Base-by-base conservation (phyloP, 805 yeast species). In the Nakazawaea peltata region DNA sequence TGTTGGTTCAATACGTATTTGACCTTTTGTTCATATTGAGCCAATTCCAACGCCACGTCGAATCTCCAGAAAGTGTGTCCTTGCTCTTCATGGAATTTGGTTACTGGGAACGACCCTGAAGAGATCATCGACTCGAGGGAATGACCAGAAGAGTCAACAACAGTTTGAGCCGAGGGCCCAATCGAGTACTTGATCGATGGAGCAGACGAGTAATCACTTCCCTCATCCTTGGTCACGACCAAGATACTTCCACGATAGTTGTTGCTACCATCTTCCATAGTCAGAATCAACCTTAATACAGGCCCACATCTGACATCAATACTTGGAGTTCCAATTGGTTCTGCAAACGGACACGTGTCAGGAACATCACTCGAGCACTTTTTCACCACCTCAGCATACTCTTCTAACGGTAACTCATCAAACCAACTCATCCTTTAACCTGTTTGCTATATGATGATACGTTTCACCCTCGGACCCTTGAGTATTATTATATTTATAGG, bases 301-400 rank as follows among this genome's bases (percentile, higher is more conserved):
- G 97, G 97, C 2, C 97, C 97, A 51, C 84, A 77, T 33, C 66
- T 59, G 15, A 78, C 61, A 26, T 69, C 66, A n/a, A 65, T 37
- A 6, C 47, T 30, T 2, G 66, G 59, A 4, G 30, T 30, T 1
- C 59, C 60, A 19, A 56, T 32, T 10, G 30, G 34, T 10, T 38
- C 41, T 10, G 16, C 9, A 5, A 31, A 23, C 11, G 42, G 46
- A 30, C 39, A 29, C 16, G 2, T 30, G 10, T 33, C 33, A n/a
- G 36, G 37, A 27, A 32, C 23, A 10, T 28, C 44, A 2, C 19
- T 7, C 4, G 19, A 34, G 3, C 46, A 30, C 2, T 44, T 38
- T 10, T 41, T 31, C 9, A 51, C 55, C 19, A 43, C 24, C 11
- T 39, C 30, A 8, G 31, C 32, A 38, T 57, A 57, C 2, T 37